A percentile compares a stretch with the other conserved stretches of the same genome.
These are phyloP conservation scores for Pichia sp. DNA, from an alignment of 1,139 yeast species.

Conservation along the genomic window DNA sequence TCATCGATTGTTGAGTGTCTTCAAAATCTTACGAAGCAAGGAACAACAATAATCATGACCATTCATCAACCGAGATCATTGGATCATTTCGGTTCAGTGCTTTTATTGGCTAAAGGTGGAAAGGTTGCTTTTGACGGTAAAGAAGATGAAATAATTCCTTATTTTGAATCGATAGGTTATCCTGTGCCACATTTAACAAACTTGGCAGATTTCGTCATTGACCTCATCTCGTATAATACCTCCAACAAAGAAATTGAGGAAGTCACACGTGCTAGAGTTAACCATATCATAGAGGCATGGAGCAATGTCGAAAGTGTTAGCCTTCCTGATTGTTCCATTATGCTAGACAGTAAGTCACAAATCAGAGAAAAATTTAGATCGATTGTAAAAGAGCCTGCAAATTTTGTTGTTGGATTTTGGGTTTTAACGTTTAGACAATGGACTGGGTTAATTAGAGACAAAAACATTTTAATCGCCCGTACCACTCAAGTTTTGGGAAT, in stretches of 20 bases:
- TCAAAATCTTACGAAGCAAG: slow-evolving; percentile 46
- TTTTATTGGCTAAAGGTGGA: slow-evolving; percentile 72
- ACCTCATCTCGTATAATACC: slow-evolving; percentile 59
- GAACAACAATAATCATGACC: slow-evolving; percentile 71
- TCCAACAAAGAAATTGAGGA: slow-evolving; percentile 40
- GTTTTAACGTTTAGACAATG: slow-evolving; percentile 44
- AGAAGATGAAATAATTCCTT: slow-evolving; percentile 39
- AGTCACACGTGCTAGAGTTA: slow-evolving; percentile 40
- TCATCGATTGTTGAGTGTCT: slow-evolving; percentile 61
- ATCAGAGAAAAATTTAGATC: slow-evolving; percentile 25
- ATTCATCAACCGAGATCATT: slow-evolving; percentile 82
- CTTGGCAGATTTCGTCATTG: slow-evolving; percentile 71
- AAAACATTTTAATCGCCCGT: slow-evolving; percentile 62
- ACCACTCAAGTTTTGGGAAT: slow-evolving; percentile 63
- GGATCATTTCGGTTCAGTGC: slow-evolving; percentile 58
- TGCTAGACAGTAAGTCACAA: slow-evolving; percentile 16
- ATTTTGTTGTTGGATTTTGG: slow-evolving; percentile 36
- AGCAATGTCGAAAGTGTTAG: slow-evolving; percentile 3
- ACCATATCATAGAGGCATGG: slow-evolving; percentile 42
- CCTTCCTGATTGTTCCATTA: slow-evolving; percentile 1
- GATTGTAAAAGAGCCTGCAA: slow-evolving; percentile 32
- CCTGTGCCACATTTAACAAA: slow-evolving; percentile 58
- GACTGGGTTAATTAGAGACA: slow-evolving; percentile 54
- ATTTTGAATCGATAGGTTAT: slow-evolving; percentile 48
- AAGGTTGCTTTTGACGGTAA: slow-evolving; percentile 64